phyloP scores from a whole-genome alignment of 139 green algal genomes.

The Chlorella sp. region DNA sequence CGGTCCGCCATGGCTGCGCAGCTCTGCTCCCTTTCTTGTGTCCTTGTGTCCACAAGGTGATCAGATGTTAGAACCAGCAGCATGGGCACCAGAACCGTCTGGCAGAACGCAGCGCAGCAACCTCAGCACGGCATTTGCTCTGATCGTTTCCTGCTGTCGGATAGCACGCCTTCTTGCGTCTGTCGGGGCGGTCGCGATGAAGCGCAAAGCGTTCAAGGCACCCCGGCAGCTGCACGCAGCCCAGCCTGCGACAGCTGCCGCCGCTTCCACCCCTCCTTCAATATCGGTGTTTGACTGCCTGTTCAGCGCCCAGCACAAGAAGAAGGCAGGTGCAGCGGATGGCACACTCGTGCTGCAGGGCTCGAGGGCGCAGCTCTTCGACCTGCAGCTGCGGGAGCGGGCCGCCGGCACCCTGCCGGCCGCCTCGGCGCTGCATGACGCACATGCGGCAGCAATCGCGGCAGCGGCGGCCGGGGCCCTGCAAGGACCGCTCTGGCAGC shows the following conservation, averaged over 20 bases:
- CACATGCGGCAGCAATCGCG: not conserved
- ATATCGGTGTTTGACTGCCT: slow-evolving; percentile 9
- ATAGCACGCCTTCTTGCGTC: not conserved
- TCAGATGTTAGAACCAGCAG: no score
- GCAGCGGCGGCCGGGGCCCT: not conserved
- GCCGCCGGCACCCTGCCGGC: not conserved
- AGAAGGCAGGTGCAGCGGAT: not conserved
- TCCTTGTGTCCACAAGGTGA: no score
- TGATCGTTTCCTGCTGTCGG: no score
- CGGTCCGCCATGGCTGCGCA: not conserved
- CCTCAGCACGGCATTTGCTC: not conserved
- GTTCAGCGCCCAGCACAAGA: not conserved
- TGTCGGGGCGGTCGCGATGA: not conserved
- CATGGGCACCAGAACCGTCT: no score
- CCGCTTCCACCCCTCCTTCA: no score
- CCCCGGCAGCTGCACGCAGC: not conserved
- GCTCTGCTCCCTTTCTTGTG: no score
- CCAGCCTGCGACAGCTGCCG: not conserved
- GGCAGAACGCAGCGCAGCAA: no score
- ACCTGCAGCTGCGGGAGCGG: not conserved
- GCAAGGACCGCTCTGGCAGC: not conserved
- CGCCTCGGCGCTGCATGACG: not conserved
- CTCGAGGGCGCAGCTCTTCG: not conserved
- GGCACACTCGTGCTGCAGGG: not conserved
- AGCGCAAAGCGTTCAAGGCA: not conserved